Conservation (phyloP, 1,284 basidiomycete species). For the Ganoderma boninense region DNA sequence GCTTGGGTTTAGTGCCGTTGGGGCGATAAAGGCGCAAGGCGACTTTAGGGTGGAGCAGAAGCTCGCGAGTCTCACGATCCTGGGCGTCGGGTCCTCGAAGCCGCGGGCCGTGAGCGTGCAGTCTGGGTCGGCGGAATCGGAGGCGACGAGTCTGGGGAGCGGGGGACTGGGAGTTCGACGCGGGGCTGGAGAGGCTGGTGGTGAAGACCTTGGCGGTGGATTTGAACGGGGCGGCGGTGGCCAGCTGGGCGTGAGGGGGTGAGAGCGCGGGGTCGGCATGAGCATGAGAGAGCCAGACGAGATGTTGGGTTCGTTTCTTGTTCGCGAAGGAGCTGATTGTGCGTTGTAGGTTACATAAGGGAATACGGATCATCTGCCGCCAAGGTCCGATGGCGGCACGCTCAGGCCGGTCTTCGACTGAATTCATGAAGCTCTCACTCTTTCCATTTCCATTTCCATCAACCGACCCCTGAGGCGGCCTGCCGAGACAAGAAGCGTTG, state of each 20-base stretch:
- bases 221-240: constrained; percentile 26
- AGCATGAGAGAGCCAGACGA: background rate
- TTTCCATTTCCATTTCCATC: background rate
- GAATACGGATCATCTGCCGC: background rate
- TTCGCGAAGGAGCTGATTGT: background rate
- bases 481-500: background rate
- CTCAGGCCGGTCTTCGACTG: background rate
- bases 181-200: constrained; percentile 33
- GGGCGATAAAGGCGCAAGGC: constrained; percentile 47
- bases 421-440: background rate
- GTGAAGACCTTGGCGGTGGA: constrained; percentile 31
- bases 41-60: constrained; percentile 41
- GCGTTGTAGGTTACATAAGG: no score
- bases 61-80: constrained; percentile 44
- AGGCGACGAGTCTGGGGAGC: background rate
- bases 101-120: constrained; percentile 18
- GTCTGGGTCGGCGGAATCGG: background rate
- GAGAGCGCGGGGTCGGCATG: background rate
- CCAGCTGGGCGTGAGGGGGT: constrained; percentile 16
- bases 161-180: constrained; percentile 30
- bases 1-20: constrained; percentile 52
- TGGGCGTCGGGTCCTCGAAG: constrained; percentile 44
- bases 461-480: background rate
- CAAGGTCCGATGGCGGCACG: no score
- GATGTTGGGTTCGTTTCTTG: background rate